Base-by-base conservation (phyloP, 208 protist species). In the Trypanosoma boissoni region DNA sequence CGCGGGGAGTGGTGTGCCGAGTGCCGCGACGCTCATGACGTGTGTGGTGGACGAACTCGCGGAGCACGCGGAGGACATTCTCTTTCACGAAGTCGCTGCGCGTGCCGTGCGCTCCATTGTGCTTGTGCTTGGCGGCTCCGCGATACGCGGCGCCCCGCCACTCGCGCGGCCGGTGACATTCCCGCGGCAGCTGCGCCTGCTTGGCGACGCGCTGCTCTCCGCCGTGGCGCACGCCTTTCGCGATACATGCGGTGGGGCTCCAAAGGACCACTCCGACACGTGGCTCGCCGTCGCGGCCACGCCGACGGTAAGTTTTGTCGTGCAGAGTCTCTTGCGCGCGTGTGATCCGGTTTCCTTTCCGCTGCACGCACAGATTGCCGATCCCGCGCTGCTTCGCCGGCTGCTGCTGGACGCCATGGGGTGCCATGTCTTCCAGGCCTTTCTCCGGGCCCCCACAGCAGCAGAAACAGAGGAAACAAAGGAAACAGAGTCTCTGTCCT, bases 351-450 rank as follows among this genome's bases (percentile, higher is more conserved):
- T 77, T 7, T 79, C 86, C 46, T 41, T 37, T 9, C 74, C 70
- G 7, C 75, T 90, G 31, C 83, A 81, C 16, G 66, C 74, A 62
- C 68, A 72, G 0, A 46, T 95, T 0, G 77, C 90, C 53, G 58
- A 68, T 3, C 68, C 72, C 28, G 53, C 73, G 4, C 64, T 96
- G 41, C 70, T 96, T 32, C 67, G 68, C 39, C 57, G 77, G 41
- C 48, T 93, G 6, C 64, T 96, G 1, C 54, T 73, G 14, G 86
- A 96, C 68, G 49, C 56, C 7, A 27, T 92, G 14, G 89, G 86
- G 29, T 86, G 76, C 46, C 85, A 92, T 63, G 61, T 92, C 18
- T 91, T 96, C 50, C 84, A 93, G 76, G 84, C 83, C n/a, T 93
- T 86, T 60, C 24, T 91, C 26, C 70, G 79, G 51, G 82, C 83